Conservation (phyloP, 2,329 filamentous ascomycete genomes). For the Ophiosphaerella herpotricha region DNA sequence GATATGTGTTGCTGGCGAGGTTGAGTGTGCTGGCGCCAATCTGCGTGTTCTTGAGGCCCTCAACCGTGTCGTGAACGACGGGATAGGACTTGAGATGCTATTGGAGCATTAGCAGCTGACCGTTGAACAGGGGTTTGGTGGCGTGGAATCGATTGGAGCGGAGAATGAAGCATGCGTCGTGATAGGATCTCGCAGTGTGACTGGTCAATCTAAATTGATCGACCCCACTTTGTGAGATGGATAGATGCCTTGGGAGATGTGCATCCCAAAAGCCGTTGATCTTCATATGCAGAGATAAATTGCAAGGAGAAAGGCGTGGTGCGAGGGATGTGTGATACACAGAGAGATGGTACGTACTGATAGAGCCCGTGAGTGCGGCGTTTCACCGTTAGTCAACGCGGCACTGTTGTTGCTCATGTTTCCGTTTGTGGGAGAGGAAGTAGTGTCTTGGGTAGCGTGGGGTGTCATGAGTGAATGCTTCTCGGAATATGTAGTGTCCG, state of each 20-base stretch:
- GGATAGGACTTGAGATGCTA: constrained; percentile 88
- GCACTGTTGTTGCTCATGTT: constrained; percentile 36
- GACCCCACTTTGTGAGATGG: constrained; percentile 2
- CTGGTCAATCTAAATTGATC: constrained; percentile 13
- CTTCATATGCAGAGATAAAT: too few relatives aligned
- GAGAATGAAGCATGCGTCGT: constrained; percentile 16
- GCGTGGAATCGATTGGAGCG: constrained; percentile 1
- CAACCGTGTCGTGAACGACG: constrained; percentile 76
- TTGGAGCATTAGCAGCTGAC: constrained; percentile 6
- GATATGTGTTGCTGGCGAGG: constrained; percentile 74
- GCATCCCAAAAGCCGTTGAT: neutral
- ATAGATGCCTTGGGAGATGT: neutral
- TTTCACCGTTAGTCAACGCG: constrained; percentile 48
- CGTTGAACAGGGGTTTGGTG: constrained; percentile 4
- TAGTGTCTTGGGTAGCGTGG: constrained; percentile 39
- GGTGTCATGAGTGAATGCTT: constrained; percentile 30
- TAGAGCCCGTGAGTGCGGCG: constrained; percentile 44
- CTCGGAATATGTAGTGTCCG: constrained; percentile 4
- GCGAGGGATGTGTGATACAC: neutral
- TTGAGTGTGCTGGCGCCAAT: constrained; percentile 83
- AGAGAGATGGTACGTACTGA: constrained; percentile 37
- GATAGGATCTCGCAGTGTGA: constrained; percentile 6
- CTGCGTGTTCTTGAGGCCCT: constrained; percentile 78
- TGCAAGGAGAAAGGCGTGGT: neutral
- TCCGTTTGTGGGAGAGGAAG: constrained; percentile 25